A percentile compares a stretch with the other conserved stretches of the same genome.
Evolutionary conservation across 2,329 filamentous ascomycete species (phyloP).

Genomic region (Chrysoporthe cubensis): DNA sequence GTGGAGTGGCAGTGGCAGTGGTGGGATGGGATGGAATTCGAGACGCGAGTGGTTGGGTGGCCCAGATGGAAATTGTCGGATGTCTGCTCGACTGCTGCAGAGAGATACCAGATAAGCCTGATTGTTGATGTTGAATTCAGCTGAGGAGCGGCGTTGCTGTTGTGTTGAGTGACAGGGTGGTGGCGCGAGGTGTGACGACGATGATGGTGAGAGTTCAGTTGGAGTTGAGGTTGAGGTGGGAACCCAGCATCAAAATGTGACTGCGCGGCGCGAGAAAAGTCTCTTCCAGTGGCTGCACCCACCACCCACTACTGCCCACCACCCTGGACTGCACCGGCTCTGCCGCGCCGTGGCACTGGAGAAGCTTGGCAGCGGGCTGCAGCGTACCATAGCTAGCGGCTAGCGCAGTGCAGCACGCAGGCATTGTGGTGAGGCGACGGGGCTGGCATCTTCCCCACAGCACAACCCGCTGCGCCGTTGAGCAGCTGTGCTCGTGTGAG

Average conservation of each 20-base stretch:
- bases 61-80: neutral
- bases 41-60: neutral
- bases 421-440: neutral
- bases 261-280: constrained; percentile 13
- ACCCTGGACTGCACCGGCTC: neutral
- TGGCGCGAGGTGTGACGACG: constrained; percentile 4
- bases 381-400: neutral
- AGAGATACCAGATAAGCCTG: neutral
- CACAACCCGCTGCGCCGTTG: neutral
- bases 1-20: constrained; percentile 1
- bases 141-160: neutral
- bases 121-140: neutral
- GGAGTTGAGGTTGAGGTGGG: neutral
- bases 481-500: neutral
- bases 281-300: constrained; percentile 17
- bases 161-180: constrained; percentile 1
- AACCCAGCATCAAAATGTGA: constrained; percentile 15
- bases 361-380: neutral
- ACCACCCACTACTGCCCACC: neutral
- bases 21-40: neutral
- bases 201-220: neutral
- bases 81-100: neutral
- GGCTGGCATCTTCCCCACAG: constrained; percentile 4
- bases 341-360: neutral
- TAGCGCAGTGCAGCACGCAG: neutral